These are phyloP conservation scores for Volvox carteri DNA, from an alignment of 163 green algal species.

Conservation along the genomic window DNA sequence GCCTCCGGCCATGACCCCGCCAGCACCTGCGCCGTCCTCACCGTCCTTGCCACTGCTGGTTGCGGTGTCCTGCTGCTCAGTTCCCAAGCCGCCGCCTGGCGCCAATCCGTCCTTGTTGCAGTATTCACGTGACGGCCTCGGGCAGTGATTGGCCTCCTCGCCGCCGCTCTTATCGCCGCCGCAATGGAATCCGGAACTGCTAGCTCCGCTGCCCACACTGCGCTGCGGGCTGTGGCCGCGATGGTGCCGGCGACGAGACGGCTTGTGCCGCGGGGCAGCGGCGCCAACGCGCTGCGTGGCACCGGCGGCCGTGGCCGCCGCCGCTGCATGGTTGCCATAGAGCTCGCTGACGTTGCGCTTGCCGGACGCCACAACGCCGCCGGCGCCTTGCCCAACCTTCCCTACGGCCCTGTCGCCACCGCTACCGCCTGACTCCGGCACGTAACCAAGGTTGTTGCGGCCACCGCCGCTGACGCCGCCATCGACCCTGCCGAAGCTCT, in stretches of 20 bases:
- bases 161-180: constrained; percentile 61
- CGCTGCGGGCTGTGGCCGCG: constrained; percentile 49
- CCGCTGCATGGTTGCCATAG: constrained; percentile 32
- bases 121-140: constrained; percentile 56
- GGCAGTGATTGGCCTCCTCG: constrained; percentile 65
- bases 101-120: constrained; percentile 33
- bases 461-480: neutral
- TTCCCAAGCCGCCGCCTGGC: neutral
- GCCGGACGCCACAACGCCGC: neutral
- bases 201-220: constrained; percentile 62
- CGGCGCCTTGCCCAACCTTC: neutral
- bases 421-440: neutral
- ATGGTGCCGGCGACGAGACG: constrained; percentile 33
- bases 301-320: neutral
- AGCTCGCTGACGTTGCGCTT: constrained; percentile 29
- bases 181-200: constrained; percentile 64
- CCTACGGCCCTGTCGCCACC: neutral
- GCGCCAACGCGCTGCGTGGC: neutral
- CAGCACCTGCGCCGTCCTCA: constrained; percentile 1
- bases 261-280: neutral
- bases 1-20: neutral
- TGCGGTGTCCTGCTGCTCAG: constrained; percentile 61
- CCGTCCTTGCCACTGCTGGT: constrained; percentile 59
- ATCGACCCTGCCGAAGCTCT: neutral
- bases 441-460: neutral